phyloP scores from a whole-genome alignment of 352 stramenopile species.

The Aphanomyces euteiches region DNA sequence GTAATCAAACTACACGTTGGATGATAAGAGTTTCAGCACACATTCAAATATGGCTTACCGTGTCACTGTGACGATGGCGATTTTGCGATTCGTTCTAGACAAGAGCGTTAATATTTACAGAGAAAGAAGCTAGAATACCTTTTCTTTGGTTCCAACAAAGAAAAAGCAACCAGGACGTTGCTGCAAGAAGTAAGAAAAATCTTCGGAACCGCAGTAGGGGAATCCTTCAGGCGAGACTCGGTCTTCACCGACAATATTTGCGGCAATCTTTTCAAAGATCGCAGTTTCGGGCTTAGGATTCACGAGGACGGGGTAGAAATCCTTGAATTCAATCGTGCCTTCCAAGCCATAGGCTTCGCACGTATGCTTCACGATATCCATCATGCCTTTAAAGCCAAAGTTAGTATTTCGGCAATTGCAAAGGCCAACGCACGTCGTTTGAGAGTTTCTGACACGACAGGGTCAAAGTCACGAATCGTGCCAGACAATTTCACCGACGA shows the following conservation, averaged over 20 bases:
- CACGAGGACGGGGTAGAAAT: constrained; percentile 69
- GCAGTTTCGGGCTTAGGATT: constrained; percentile 73
- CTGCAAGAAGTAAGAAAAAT: constrained; percentile 90
- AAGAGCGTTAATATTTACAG: neutral
- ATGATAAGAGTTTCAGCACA: neutral
- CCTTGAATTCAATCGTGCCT: constrained; percentile 55
- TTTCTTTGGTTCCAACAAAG: constrained; percentile 41
- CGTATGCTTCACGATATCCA: constrained; percentile 76
- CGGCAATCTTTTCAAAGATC: constrained; percentile 63
- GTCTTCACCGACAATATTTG: constrained; percentile 46
- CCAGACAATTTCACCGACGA: constrained; percentile 72
- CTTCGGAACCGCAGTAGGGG: constrained; percentile 91
- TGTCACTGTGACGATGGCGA: neutral
- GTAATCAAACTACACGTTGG: neutral
- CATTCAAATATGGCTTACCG: constrained; percentile 50
- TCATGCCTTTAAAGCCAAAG: constrained; percentile 43
- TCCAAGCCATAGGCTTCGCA: constrained; percentile 74
- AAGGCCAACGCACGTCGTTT: constrained; percentile 44
- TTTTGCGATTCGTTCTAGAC: neutral
- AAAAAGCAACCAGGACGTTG: constrained; percentile 80
- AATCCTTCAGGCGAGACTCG: constrained; percentile 68
- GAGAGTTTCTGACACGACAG: constrained; percentile 77
- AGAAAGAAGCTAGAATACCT: neutral
- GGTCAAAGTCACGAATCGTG: constrained; percentile 91
- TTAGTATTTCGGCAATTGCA: neutral